phyloP scores from a whole-genome alignment of 164 flowering plant genomes.

The Tinospora cordifolia region DNA sequence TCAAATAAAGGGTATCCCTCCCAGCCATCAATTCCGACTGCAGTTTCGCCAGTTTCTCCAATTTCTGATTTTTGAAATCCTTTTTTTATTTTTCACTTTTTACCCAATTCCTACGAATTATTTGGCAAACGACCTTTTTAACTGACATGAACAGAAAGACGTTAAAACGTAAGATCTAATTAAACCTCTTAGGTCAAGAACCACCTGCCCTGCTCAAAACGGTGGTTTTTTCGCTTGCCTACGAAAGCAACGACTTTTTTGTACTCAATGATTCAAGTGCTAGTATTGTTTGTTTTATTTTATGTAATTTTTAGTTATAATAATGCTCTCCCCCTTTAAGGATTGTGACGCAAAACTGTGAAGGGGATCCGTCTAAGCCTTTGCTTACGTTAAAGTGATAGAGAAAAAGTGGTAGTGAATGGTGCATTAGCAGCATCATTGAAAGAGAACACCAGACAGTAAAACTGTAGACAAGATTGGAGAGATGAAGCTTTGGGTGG shows the following conservation, averaged over 20 bases:
- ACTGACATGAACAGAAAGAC: too few species aligned
- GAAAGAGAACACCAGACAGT: neutral
- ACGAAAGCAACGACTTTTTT: neutral
- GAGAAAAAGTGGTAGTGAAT: neutral
- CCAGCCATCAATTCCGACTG: neutral
- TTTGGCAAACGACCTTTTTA: too few species aligned
- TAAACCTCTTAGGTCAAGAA: too few species aligned
- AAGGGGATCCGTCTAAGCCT: neutral
- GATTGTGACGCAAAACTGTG: conserved; percentile 1
- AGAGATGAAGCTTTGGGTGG: neutral
- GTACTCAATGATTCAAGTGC: neutral
- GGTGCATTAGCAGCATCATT: neutral
- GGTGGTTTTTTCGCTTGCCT: conserved; percentile 2
- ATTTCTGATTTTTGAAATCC: neutral
- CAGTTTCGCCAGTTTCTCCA: neutral
- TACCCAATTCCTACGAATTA: too few species aligned
- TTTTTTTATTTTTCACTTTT: too few species aligned
- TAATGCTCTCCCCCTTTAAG: neutral
- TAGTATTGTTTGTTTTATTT: neutral
- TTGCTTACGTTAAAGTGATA: conserved; percentile 3
- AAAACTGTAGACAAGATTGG: neutral
- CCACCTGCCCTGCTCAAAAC: too few species aligned
- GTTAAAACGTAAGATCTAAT: too few species aligned
- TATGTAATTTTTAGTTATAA: neutral
- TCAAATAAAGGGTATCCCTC: neutral